Conservation (phyloP, 1,284 basidiomycete genomes). For the Abortiporus biennis region DNA sequence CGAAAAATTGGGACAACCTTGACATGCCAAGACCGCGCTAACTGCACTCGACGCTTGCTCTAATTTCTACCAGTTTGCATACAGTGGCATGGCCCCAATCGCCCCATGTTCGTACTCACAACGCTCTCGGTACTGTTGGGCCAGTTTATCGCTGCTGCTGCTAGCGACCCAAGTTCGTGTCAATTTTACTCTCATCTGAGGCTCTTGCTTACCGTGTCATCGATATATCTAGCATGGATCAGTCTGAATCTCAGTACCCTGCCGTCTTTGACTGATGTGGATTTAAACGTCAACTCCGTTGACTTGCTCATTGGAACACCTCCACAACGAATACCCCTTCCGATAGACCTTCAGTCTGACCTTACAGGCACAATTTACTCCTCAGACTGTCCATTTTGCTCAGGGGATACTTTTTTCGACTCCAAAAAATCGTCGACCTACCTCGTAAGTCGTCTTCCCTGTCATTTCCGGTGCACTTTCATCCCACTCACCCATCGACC, state of each 20-base stretch:
- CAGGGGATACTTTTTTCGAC: slow-evolving; percentile 2
- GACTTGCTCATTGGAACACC: slow-evolving; percentile 5
- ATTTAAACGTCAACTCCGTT: slow-evolving; percentile 1
- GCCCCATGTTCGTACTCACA: too few species aligned
- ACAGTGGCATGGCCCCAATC: too few species aligned
- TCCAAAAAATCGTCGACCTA: neutral
- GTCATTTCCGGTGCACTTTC: neutral
- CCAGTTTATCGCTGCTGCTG: too few species aligned
- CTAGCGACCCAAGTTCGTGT: too few species aligned
- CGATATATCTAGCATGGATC: slow-evolving; percentile 2
- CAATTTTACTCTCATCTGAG: too few species aligned
- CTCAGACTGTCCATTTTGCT: slow-evolving; percentile 3
- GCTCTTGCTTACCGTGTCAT: neutral
- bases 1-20: too few species aligned
- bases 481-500: too few species aligned
- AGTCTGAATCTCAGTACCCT: slow-evolving; percentile 4
- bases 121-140: too few species aligned
- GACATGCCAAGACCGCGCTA: too few species aligned
- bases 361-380: neutral
- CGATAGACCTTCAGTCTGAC: slow-evolving; percentile 4
- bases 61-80: too few species aligned
- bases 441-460: neutral
- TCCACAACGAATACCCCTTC: slow-evolving; percentile 3
- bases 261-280: neutral
- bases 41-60: too few species aligned